These are phyloP conservation scores for Aspergillus intermedius DNA, from an alignment of 2,329 filamentous ascomycete genomes.

Conservation along the genomic window DNA sequence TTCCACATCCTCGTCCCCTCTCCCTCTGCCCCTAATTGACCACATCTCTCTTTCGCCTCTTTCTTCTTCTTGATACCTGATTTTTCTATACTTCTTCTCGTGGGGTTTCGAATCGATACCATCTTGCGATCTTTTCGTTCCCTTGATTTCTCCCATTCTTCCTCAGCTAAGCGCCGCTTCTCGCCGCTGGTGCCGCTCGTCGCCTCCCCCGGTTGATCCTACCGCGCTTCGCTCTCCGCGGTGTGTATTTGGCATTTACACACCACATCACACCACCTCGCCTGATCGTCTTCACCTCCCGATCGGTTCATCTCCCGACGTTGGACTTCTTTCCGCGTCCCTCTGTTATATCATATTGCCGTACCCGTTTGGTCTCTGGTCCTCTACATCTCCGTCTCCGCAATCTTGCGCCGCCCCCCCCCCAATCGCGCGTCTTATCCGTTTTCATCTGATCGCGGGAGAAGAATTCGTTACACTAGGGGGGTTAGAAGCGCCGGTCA, in stretches of 20 bases:
- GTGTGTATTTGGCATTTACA: conserved; percentile 2
- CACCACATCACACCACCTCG: conserved; percentile 1
- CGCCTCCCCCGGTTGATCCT: conserved; percentile 12
- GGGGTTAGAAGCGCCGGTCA: conserved; percentile 7
- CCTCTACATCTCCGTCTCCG: background rate
- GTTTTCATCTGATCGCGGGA: conserved; percentile 5
- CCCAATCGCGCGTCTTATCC: background rate
- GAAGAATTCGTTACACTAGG: background rate
- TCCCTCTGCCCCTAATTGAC: conserved; percentile 9
- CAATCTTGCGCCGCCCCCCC: too few relatives aligned
- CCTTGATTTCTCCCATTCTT: background rate
- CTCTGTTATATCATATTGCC: conserved; percentile 1
- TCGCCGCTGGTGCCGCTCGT: conserved; percentile 13
- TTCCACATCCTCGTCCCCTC: conserved; percentile 4
- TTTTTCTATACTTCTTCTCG: conserved; percentile 1
- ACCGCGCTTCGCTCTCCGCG: conserved; percentile 13
- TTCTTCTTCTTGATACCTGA: conserved; percentile 7
- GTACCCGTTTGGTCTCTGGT: background rate
- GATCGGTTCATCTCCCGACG: background rate
- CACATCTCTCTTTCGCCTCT: conserved; percentile 8
- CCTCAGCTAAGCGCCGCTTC: conserved; percentile 14
- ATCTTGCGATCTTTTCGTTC: background rate
- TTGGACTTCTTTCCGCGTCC: background rate
- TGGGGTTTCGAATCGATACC: background rate
- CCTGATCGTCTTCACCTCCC: background rate